Percentiles rank a stretch among this genome's conserved stretches.
Evolutionary conservation across 805 yeast species (phyloP).

Genomic region (Ogataea naganishii): DNA sequence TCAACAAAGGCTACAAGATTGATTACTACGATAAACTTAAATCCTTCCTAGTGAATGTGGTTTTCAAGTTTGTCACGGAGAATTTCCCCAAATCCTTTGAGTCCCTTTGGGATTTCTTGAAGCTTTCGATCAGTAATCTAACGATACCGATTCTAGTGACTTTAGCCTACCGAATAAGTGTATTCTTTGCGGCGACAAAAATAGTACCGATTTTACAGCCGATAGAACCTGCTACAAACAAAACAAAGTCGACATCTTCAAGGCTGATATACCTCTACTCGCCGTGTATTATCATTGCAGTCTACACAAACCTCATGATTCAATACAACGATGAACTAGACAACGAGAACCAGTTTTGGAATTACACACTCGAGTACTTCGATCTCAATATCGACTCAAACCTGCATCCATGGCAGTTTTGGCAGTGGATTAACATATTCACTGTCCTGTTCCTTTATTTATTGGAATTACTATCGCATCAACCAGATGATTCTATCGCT

Average conservation of each 20-base stretch:
- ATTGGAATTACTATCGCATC: conserved; percentile 51
- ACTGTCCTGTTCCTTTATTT: conserved; percentile 73
- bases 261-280: conserved; percentile 75
- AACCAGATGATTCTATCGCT: conserved; percentile 25
- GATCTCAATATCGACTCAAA: conserved; percentile 10
- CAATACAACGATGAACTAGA: conserved; percentile 77
- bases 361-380: conserved; percentile 21
- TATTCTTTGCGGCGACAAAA: conserved; percentile 84
- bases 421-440: conserved; percentile 95
- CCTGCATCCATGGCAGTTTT: conserved; percentile 82
- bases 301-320: conserved; percentile 88
- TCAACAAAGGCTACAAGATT: conserved; percentile 10
- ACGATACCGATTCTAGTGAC: conserved; percentile 78
- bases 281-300: conserved; percentile 90
- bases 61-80: conserved; percentile 36
- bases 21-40: conserved; percentile 8
- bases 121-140: conserved; percentile 47
- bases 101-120: conserved; percentile 45
- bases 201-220: conserved; percentile 60
- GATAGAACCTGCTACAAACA: conserved; percentile 7
- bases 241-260: conserved; percentile 25
- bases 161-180: conserved; percentile 76
- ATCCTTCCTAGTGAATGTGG: conserved; percentile 16
- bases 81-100: conserved; percentile 45
- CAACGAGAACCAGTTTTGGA: conserved; percentile 33